Base-by-base conservation (phyloP, 495 filamentous ascomycete genomes). In the Podospora didyma region DNA sequence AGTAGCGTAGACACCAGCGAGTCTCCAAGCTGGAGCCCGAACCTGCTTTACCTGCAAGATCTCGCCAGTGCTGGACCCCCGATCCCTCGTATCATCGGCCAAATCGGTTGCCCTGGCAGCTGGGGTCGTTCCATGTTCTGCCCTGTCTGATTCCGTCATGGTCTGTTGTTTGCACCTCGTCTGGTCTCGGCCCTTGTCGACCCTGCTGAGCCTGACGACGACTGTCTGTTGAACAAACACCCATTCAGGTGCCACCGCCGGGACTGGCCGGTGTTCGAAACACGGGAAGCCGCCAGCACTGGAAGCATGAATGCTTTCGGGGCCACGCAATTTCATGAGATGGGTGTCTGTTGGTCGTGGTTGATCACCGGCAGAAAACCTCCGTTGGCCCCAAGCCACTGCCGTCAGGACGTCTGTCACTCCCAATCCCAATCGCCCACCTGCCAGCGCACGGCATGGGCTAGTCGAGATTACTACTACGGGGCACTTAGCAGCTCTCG, bases 261-360 rank as follows among this genome's bases (percentile, higher is more conserved):
- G 44, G 58, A 52, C 31, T 58, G 59, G 16, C 59, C 46, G 51
- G 49, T 58, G 39, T 23, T 59, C 49, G 60, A 62, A 62, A 59
- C 60, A 56, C 60, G 51, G 56, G 31, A 55, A 7, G 21, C 35
- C 35, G 14, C 39, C 12, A 28, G 23, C 20, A 20, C 46, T 31
- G 34, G 54, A 56, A 28, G 35, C 28, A 31, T 17, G 39, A 17
- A 49, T 45, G 23, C 16, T 19, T 17, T 51, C 37, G 54, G 24
- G 46, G n/a, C 20, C 46, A 37, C 22, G 54, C 23, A 51, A 51
- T 50, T 22, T 57, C 46, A 57, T 16, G 23, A 12, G 10, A n/a
- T 45, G 51, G 39, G 41, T n/a, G 45, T 24, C 11, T 26, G 22
- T 26, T 47, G 45, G 20, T 26, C 19, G 5, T 26, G 45, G 7